These are phyloP conservation scores for Candida qinlingensis DNA, from an alignment of 805 yeast genomes.

Conservation along the genomic window DNA sequence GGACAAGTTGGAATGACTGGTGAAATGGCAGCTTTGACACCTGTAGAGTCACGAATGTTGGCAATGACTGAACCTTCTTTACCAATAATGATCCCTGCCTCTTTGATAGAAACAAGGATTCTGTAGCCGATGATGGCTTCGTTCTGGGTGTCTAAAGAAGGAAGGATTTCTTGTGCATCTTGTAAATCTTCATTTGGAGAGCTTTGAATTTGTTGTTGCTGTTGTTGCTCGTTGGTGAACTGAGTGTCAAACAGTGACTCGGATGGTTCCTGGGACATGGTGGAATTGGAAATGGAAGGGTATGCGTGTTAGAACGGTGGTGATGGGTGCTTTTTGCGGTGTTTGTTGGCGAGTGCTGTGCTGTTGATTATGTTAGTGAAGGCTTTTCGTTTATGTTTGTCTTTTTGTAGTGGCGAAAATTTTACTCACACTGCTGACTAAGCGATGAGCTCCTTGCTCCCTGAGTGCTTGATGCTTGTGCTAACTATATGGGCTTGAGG, in stretches of 20 bases:
- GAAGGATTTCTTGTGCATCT: conserved; percentile 12
- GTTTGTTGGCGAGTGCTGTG: neutral
- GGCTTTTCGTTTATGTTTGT: neutral
- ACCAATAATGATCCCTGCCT: conserved; percentile 88
- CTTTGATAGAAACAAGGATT: conserved; percentile 73
- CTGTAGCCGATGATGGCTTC: conserved; percentile 27
- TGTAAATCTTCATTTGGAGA: neutral
- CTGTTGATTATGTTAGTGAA: neutral
- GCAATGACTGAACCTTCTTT: conserved; percentile 78
- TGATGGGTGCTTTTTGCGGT: neutral
- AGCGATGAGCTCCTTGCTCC: too few relatives aligned
- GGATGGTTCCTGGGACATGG: conserved; percentile 19
- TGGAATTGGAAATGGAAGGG: neutral
- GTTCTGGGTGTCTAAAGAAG: conserved; percentile 17
- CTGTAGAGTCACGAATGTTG: conserved; percentile 64
- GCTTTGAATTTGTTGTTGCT: neutral
- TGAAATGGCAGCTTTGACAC: conserved; percentile 83
- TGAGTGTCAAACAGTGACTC: conserved; percentile 24
- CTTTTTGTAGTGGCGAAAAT: conserved; percentile 4
- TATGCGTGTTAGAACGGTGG: neutral
- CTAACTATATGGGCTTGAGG: too few relatives aligned
- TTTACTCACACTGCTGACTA: neutral
- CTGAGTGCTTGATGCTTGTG: too few relatives aligned
- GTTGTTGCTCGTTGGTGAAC: conserved; percentile 16
- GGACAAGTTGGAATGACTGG: conserved; percentile 74